These are phyloP conservation scores for Lepidium didymum DNA, from an alignment of 345 rosid species.

Conservation along the genomic window DNA sequence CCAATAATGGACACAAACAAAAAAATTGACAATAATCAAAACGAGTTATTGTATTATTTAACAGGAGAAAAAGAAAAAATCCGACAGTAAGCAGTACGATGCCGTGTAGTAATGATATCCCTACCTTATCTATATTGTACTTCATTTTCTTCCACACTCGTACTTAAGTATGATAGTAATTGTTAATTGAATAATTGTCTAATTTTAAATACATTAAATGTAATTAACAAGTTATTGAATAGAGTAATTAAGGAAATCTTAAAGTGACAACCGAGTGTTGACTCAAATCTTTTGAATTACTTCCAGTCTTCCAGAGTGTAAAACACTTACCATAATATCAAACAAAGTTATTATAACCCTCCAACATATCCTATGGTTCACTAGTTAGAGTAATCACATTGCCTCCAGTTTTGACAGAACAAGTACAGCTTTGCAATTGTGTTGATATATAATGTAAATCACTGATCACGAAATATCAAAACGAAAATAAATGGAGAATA, in stretches of 20 bases:
- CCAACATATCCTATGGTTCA: slow-evolving; percentile 23
- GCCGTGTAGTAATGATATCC: slow-evolving; percentile 5
- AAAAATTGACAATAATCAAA: too few relatives aligned
- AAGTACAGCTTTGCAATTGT: not conserved
- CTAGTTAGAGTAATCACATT: slow-evolving; percentile 10
- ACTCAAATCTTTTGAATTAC: slow-evolving; percentile 6
- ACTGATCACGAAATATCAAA: not conserved
- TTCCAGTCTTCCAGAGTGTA: not conserved
- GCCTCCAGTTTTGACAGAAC: not conserved
- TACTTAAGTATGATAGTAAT: not conserved
- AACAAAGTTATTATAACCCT: not conserved
- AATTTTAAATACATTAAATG: not conserved
- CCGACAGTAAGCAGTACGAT: slow-evolving; percentile 2
- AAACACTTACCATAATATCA: not conserved
- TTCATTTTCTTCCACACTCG: not conserved
- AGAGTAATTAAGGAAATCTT: slow-evolving; percentile 8
- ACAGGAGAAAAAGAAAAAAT: too few relatives aligned
- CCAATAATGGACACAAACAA: slow-evolving; percentile 3
- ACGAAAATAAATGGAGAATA: not conserved
- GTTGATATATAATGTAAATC: not conserved
- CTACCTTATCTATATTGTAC: not conserved
- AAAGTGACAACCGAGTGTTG: slow-evolving; percentile 26
- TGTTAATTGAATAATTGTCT: not conserved
- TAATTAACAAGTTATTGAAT: not conserved
- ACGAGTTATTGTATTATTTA: too few relatives aligned